These are phyloP conservation scores for Priceomyces haplophilus DNA, from an alignment of 805 yeast species.

Conservation along the genomic window DNA sequence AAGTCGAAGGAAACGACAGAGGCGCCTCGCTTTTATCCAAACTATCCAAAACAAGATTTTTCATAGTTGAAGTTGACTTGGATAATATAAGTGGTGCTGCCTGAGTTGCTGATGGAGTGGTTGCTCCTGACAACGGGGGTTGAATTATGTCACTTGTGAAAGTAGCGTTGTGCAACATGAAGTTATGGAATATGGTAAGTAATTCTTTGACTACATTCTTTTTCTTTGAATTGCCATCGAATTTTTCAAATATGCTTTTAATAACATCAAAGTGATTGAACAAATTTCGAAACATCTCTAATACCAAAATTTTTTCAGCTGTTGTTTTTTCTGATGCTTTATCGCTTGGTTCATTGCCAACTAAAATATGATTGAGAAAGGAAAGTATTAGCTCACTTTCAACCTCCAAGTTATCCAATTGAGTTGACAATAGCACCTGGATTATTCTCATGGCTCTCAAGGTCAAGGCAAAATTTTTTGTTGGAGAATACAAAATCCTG, in stretches of 20 bases:
- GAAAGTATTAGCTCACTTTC: constrained; percentile 84
- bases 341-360: constrained; percentile 52
- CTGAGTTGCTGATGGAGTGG: constrained; percentile 9
- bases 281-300: constrained; percentile 67
- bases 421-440: constrained; percentile 54
- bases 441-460: constrained; percentile 76
- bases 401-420: constrained; percentile 57
- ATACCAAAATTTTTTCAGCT: constrained; percentile 74
- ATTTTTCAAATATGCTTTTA: constrained; percentile 52
- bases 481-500: constrained; percentile 53
- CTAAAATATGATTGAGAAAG: constrained; percentile 67
- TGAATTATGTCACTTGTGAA: constrained; percentile 16
- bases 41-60: constrained; percentile 63
- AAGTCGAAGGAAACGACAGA: constrained; percentile 52
- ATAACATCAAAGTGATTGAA: constrained; percentile 55
- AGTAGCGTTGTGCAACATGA: constrained; percentile 18
- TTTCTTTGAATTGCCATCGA: constrained; percentile 54
- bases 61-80: constrained; percentile 41
- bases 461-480: constrained; percentile 60
- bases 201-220: constrained; percentile 61
- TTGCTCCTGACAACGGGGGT: constrained; percentile 10
- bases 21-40: constrained; percentile 85
- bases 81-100: constrained; percentile 32
- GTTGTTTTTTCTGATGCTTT: constrained; percentile 9
- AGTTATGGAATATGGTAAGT: constrained; percentile 30